Base-by-base conservation (phyloP, 2,329 filamentous ascomycete genomes). In the Clonostachys chloroleuca region DNA sequence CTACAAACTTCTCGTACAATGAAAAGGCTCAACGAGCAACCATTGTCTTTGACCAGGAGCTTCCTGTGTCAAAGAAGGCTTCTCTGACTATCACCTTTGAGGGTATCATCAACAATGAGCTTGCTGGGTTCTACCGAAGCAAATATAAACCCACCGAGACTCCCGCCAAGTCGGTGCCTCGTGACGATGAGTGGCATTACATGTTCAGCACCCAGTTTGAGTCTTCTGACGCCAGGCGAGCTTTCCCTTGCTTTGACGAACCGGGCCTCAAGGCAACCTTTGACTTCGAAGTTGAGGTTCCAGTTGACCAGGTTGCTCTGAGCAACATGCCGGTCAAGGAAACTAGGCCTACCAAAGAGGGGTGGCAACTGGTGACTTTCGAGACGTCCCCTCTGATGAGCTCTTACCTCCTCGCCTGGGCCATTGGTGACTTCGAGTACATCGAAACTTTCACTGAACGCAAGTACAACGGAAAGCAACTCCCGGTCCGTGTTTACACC, bases 201-300 rank as follows among this genome's bases (percentile, higher is more conserved):
- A 92, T 92, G 88, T 75, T 96, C 67, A 95, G 89, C 73, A 99
- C 94, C 43, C 94, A 99, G 65, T 99, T 99, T 62, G 94, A 99
- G 74, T 87, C 92, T 42, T 96, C 91, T 61, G 94, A 99, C 69
- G 94, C 94, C 51, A 86, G 94, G 54, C 81, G 92, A 55, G 92
- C 94, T 9, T 96, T 99, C 70, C 94, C 94, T 43, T 99, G 94
- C 73, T 97, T 97, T 61, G 94, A 99, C 62, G 94, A 99, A 72
- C 94, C 94, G 40, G 96, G 95, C 60, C 79, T 97, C 54, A 99
- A 99, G 72, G 90, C 94, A 12, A 92, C 91, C 3, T 97, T 96
- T 61, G 92, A 96, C 66, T 88, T 99, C 50, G 80, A 91, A 59
- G 87, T 99, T 52, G 92, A 97, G 71, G 80, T 96, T 42, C 92